Base-by-base conservation (phyloP, 2,329 filamentous ascomycete species). In the Microsporum audouinii region DNA sequence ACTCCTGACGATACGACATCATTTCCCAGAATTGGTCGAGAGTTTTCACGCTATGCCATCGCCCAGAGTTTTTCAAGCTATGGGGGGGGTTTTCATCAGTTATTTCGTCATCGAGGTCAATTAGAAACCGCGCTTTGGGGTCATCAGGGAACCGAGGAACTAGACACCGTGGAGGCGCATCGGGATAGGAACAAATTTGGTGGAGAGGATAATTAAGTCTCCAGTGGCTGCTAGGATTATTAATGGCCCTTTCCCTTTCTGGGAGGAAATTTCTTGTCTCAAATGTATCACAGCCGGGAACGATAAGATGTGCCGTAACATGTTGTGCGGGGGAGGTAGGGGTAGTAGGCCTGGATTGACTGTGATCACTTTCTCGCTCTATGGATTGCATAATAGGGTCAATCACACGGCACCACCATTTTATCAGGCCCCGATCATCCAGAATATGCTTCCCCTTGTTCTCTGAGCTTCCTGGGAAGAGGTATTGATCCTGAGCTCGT, bases 21-120 rank as follows among this genome's bases (percentile, higher is more conserved):
- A 95, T 88, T 64, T 99, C 94, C 94, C 94, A 99, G 70, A 99
- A 99, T 66, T 91, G 86, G n/a, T 91, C 88, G 45, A 99, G 77
- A 0, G 85, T 88, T 70, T 82, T 86, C 29, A 96, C 85, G 63
- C 88, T 91, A 71, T 85, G 88, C 94, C 94, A 99, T 61, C 83
- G 80, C 0, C 88, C 88, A 2, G 77, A 76, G 31, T 78, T 80
- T 65, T 83, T 82, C 65, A 81, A 75, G 60, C 76, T 78, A 62
- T 67, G 66, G 1, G 61, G 62, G 39, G 62, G 66, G 55, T 71
- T 70, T 3, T 75, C 78, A 34, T 83, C 83, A 0, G 83, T 80
- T 0, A 88, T 80, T 70, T 95, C 90, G 36, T 92, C 88, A 68
- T 99, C 92, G 2, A 99, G 77, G 70, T 97, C 92, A 63, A 89